phyloP scores from a whole-genome alignment of 1,284 basidiomycete genomes.

The Irpex rosettiformis region DNA sequence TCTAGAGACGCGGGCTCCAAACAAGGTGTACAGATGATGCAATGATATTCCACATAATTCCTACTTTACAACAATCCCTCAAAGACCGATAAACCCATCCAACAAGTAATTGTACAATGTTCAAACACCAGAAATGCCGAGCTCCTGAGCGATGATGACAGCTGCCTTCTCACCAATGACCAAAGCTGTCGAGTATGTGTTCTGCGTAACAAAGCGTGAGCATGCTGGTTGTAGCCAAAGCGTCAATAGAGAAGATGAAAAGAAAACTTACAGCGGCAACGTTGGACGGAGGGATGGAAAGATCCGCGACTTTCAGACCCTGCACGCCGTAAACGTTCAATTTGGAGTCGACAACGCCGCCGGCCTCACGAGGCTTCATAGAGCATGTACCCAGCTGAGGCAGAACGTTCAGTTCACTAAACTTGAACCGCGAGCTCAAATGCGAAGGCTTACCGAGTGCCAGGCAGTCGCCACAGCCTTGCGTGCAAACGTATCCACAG shows the following conservation, averaged over 20 bases:
- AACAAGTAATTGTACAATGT: not conserved
- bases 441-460: constrained; percentile 49
- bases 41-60: not conserved
- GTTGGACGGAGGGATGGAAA: constrained; percentile 12
- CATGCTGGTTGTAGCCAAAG: not conserved
- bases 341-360: constrained; percentile 59
- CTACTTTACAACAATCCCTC: not conserved
- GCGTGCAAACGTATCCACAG: constrained; percentile 40
- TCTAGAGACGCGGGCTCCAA: not conserved
- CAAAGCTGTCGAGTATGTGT: constrained; percentile 39
- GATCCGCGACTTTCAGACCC: constrained; percentile 52
- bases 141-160: constrained; percentile 7
- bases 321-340: constrained; percentile 63
- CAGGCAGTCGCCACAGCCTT: constrained; percentile 38
- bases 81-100: not conserved
- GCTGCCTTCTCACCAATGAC: constrained; percentile 8
- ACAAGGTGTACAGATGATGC: not conserved
- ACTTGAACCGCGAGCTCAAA: not conserved
- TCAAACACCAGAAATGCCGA: constrained; percentile 5
- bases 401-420: not conserved
- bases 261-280: constrained; percentile 13
- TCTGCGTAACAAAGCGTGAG: constrained; percentile 21
- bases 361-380: constrained; percentile 55
- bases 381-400: constrained; percentile 59
- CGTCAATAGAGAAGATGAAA: not conserved